A percentile compares a stretch with the other conserved stretches of the same genome.
phyloP scores from a whole-genome alignment of 305 asterid genomes.

The Plantago coronopus region DNA sequence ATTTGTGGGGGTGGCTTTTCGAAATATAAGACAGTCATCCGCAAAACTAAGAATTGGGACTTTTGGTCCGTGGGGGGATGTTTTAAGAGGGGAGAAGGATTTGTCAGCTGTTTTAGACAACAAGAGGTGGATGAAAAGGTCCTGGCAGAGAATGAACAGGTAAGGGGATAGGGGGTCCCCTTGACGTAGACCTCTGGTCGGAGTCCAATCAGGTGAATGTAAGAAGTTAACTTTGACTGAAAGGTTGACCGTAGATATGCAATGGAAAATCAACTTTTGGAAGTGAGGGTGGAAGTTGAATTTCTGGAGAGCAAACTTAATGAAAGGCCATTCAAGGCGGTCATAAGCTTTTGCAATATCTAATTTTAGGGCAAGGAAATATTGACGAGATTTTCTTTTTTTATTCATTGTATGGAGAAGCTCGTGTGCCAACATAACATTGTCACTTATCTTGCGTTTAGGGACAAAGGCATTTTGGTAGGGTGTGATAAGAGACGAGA shows the following conservation, averaged over 20 bases:
- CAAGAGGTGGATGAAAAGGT: background rate
- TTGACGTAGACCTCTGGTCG: background rate
- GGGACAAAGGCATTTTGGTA: no score
- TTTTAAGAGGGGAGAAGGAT: background rate
- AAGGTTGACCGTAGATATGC: background rate
- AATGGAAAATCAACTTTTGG: no score
- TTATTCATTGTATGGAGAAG: no score
- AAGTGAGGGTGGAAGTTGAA: no score
- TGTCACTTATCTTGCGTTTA: no score
- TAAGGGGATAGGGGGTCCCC: background rate
- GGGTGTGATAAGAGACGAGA: no score
- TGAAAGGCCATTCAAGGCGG: background rate
- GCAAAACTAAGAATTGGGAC: background rate
- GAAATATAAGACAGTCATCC: background rate
- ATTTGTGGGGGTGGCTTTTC: background rate
- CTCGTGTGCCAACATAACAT: no score
- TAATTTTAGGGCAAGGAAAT: background rate
- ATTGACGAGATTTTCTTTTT: no score
- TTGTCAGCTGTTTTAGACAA: background rate
- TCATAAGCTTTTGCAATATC: background rate
- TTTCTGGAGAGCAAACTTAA: background rate
- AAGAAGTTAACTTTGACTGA: background rate
- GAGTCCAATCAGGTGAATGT: background rate
- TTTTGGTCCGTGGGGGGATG: background rate
- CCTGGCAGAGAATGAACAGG: background rate